phyloP scores from a whole-genome alignment of 768 basidiomycete genomes.

The Naganishia vaughanmartiniae region DNA sequence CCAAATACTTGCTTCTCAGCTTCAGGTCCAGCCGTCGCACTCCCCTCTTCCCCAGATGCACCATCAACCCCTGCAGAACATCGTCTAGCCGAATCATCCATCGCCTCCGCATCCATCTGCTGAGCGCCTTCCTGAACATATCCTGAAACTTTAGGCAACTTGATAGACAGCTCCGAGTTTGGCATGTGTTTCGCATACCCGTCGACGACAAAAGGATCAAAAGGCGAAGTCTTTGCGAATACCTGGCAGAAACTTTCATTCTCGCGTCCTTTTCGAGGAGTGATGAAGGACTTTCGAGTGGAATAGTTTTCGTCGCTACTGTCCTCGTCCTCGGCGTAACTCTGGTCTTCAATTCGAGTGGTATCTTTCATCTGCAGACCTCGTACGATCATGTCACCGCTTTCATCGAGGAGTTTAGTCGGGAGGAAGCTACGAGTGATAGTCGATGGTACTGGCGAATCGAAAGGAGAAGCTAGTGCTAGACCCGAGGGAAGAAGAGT shows the following conservation, averaged over 20 bases:
- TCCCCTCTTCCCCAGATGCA: neutral
- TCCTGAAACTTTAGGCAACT: neutral
- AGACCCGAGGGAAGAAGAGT: slow-evolving; percentile 12
- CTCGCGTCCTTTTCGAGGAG: neutral
- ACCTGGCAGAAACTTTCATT: slow-evolving; percentile 6
- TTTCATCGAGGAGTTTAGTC: neutral
- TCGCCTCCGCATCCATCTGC: neutral
- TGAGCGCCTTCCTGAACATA: neutral
- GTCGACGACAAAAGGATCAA: slow-evolving; percentile 10
- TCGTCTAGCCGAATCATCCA: slow-evolving; percentile 14
- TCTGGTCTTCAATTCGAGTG: neutral
- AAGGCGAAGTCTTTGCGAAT: slow-evolving; percentile 7
- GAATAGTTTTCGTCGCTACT: slow-evolving; percentile 1
- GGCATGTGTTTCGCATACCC: neutral
- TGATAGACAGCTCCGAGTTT: neutral
- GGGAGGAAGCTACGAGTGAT: neutral
- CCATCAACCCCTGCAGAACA: neutral
- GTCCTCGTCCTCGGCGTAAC: slow-evolving; percentile 4
- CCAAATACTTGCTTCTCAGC: slow-evolving; percentile 1
- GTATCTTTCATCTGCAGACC: neutral
- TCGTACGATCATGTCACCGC: neutral
- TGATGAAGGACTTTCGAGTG: neutral
- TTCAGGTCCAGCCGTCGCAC: neutral
- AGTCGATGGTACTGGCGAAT: neutral
- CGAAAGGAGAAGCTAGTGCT: slow-evolving; percentile 11